These are phyloP conservation scores for Borovskyia barvae DNA, from an alignment of 208 protist genomes.

Conservation along the genomic window DNA sequence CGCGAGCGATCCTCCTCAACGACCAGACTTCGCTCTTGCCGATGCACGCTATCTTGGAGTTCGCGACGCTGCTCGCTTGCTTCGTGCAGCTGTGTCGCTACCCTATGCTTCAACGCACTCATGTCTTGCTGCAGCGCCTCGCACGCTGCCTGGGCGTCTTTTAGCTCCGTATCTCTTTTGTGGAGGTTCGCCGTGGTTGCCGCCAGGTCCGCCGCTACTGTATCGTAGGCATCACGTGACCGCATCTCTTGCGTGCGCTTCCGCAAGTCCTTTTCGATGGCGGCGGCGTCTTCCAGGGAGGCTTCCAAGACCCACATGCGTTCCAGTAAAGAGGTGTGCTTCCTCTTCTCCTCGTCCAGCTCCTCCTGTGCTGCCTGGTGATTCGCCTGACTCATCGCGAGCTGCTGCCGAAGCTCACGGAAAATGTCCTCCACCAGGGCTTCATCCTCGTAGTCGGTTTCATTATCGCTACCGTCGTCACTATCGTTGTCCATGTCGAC, in stretches of 20 bases:
- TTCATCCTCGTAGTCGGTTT: conserved; percentile 24
- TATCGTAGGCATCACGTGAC: conserved; percentile 42
- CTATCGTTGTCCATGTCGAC: conserved; percentile 3
- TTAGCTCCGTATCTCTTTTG: conserved; percentile 34
- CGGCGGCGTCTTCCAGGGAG: conserved; percentile 39
- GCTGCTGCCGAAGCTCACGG: conserved; percentile 37
- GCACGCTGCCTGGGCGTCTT: conserved; percentile 13
- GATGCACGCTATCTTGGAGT: conserved; percentile 8
- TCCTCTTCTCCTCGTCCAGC: conserved; percentile 51
- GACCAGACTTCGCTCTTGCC: conserved; percentile 10
- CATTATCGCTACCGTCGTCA: conserved; percentile 15
- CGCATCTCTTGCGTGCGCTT: conserved; percentile 41
- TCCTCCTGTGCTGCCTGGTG: conserved; percentile 35
- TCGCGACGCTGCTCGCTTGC: background rate
- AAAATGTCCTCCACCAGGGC: conserved; percentile 18
- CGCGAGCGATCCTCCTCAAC: conserved; percentile 7
- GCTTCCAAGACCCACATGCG: conserved; percentile 71
- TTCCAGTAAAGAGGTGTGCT: conserved; percentile 60
- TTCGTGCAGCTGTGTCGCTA: conserved; percentile 15
- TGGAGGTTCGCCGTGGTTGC: conserved; percentile 13
- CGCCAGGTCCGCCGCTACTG: conserved; percentile 34
- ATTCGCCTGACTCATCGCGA: conserved; percentile 39
- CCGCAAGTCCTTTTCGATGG: conserved; percentile 10
- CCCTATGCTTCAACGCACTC: conserved; percentile 18
- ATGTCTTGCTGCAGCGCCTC: conserved; percentile 10